Conservation (phyloP, 2,329 filamentous ascomycete species). For the Arthrobotrys musiformis region DNA sequence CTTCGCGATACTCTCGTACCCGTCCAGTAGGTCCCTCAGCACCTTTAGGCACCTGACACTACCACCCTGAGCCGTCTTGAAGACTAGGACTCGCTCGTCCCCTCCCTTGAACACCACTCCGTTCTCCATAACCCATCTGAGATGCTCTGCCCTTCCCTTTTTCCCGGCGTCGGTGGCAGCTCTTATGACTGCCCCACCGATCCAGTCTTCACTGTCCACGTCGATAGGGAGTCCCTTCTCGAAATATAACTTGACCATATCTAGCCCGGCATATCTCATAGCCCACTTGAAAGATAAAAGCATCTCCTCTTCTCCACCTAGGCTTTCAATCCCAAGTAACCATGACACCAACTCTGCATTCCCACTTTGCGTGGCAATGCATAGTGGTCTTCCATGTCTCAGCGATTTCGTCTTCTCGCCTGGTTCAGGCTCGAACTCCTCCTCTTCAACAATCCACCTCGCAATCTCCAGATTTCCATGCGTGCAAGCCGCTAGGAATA, state of each 20-base stretch:
- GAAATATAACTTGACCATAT: constrained; percentile 41
- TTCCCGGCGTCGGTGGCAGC: constrained; percentile 3
- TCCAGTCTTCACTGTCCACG: background rate
- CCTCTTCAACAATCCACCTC: constrained; percentile 15
- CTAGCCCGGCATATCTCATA: constrained; percentile 19
- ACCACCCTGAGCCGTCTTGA: constrained; percentile 12
- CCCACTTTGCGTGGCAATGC: constrained; percentile 35
- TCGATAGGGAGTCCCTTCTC: constrained; percentile 26
- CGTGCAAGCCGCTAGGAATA: constrained; percentile 28
- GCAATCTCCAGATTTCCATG: constrained; percentile 26
- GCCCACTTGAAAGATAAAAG: constrained; percentile 38
- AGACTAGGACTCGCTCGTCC: constrained; percentile 9
- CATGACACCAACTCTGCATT: constrained; percentile 34
- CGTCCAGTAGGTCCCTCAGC: constrained; percentile 4
- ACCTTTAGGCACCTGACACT: constrained; percentile 15
- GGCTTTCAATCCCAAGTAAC: background rate
- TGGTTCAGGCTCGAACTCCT: background rate
- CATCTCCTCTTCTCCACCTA: background rate
- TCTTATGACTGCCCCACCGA: background rate
- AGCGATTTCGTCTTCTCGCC: constrained; percentile 3
- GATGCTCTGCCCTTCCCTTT: constrained; percentile 9
- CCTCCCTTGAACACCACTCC: constrained; percentile 5
- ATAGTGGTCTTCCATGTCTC: constrained; percentile 12
- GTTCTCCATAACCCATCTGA: constrained; percentile 22
- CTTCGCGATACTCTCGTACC: constrained; percentile 11